These are phyloP conservation scores for Anthracocystis setariae DNA, from an alignment of 1,284 basidiomycete species.

Conservation along the genomic window DNA sequence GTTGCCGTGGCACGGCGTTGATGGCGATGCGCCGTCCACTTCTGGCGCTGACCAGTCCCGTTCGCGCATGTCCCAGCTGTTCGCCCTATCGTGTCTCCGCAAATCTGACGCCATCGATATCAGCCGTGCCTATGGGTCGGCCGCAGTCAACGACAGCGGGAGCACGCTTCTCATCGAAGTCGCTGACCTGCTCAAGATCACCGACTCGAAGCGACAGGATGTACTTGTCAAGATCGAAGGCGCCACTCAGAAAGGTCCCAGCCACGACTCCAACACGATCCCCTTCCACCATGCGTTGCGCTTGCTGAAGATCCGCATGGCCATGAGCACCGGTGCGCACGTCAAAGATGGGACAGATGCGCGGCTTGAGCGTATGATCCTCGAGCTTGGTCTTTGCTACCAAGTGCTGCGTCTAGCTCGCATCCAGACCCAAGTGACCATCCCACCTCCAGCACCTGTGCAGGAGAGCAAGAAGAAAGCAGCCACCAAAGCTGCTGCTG, in stretches of 20 bases:
- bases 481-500: slow-evolving; percentile 8
- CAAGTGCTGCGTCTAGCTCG: slow-evolving; percentile 30
- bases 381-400: slow-evolving; percentile 36
- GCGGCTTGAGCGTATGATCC: slow-evolving; percentile 19
- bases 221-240: slow-evolving; percentile 42
- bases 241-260: slow-evolving; percentile 31
- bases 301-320: slow-evolving; percentile 44
- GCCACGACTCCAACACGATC: slow-evolving; percentile 36
- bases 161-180: slow-evolving; percentile 25
- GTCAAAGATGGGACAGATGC: neutral
- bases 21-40: neutral
- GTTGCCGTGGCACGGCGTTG: slow-evolving; percentile 7
- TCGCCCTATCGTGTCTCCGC: slow-evolving; percentile 31
- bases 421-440: slow-evolving; percentile 17
- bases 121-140: slow-evolving; percentile 13
- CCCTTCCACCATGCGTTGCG: slow-evolving; percentile 36
- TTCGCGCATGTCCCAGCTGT: slow-evolving; percentile 7
- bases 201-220: slow-evolving; percentile 40
- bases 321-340: slow-evolving; percentile 4
- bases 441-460: slow-evolving; percentile 1
- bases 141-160: neutral
- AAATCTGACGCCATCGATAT: slow-evolving; percentile 31
- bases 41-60: neutral
- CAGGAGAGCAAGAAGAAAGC: slow-evolving; percentile 30
- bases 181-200: slow-evolving; percentile 40